Percentiles rank a stretch among this genome's conserved stretches.
These are phyloP conservation scores for Pseudophaeomoniella oleicola DNA, from an alignment of 2,329 filamentous ascomycete genomes.

Conservation along the genomic window DNA sequence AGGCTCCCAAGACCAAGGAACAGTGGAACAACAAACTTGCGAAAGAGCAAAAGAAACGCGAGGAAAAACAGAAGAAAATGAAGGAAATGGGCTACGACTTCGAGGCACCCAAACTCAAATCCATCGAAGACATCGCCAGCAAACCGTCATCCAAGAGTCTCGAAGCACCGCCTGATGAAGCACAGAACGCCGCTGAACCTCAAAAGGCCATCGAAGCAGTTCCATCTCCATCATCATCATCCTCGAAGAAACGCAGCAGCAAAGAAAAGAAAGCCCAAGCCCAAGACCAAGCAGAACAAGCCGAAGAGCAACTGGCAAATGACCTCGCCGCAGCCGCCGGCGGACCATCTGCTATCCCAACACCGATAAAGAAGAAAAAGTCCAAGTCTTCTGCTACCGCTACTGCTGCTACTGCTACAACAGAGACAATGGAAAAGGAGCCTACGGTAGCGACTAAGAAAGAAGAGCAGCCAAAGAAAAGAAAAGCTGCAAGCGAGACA, in stretches of 20 bases:
- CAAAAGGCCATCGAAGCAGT: neutral
- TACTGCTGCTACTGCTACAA: too few relatives aligned
- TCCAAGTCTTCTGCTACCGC: too few relatives aligned
- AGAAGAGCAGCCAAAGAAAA: too few relatives aligned
- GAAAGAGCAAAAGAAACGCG: slow-evolving; percentile 57
- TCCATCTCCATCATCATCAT: too few relatives aligned
- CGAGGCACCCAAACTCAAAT: slow-evolving; percentile 57
- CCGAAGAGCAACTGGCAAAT: neutral
- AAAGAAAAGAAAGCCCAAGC: neutral
- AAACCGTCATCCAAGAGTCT: neutral
- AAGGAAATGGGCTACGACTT: slow-evolving; percentile 75
- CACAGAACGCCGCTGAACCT: neutral
- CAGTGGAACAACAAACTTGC: slow-evolving; percentile 65
- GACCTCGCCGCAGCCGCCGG: neutral
- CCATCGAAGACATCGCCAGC: slow-evolving; percentile 33
- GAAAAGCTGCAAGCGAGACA: too few relatives aligned
- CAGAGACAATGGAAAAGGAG: too few relatives aligned
- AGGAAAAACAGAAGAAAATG: slow-evolving; percentile 56
- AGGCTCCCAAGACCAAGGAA: slow-evolving; percentile 56
- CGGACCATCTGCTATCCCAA: neutral
- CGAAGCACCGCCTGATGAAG: neutral
- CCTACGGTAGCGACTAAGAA: too few relatives aligned
- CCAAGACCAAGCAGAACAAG: neutral
- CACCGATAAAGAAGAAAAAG: neutral
- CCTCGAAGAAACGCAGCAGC: neutral